Evolutionary conservation across 2,329 filamentous ascomycete species (phyloP), one percentile per base, ranked within the genome.

Genomic region (Endocalyx cinctus): DNA sequence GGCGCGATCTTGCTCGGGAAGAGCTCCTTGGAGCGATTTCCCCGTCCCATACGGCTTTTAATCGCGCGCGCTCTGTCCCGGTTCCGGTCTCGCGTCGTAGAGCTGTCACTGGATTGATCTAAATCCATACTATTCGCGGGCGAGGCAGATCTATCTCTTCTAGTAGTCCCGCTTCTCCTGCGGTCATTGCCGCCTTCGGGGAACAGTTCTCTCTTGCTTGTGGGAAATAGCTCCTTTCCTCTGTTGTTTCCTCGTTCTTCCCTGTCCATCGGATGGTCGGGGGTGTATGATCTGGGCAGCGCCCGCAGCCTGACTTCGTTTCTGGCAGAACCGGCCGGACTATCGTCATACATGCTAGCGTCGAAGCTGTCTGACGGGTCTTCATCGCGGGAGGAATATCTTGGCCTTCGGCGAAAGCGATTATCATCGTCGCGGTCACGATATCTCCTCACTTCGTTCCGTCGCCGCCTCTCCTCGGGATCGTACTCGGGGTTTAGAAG

Each of bases 401-500:
- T 47, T 19, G 53, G 48, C 36, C 55, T 53, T 18, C 57, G 55
- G 22, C 57, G 50, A 5, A 49, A 39, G 34, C 48, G 39, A 14
- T 52, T 29, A 20, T 52, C 53, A 4, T 51, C 52, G 22, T 70
- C 77, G 16, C 77, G 69, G 17, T 81, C 77, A 43, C 79, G 77
- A 54, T 82, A 86, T 52, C 69, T 72, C 37, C 70, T 68, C 37
- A 66, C 58, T 25, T 75, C 70, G 31, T 74, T 69, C 38, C 68
- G 70, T 38, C 80, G 73, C 42, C 79, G 67, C 33, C 77, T 75
- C 62, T 86, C 87, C 46, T 82, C 80, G 3, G 84, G 87, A 51
- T 95, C 89, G 54, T 88, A 79, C 48, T 95, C 86, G 1, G 90
- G 90, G 49, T 97, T 86, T 51, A 92, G 74, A 22, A 96, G 77